Conservation (phyloP, 345 rosid genomes). For the Kandelia obovata region DNA sequence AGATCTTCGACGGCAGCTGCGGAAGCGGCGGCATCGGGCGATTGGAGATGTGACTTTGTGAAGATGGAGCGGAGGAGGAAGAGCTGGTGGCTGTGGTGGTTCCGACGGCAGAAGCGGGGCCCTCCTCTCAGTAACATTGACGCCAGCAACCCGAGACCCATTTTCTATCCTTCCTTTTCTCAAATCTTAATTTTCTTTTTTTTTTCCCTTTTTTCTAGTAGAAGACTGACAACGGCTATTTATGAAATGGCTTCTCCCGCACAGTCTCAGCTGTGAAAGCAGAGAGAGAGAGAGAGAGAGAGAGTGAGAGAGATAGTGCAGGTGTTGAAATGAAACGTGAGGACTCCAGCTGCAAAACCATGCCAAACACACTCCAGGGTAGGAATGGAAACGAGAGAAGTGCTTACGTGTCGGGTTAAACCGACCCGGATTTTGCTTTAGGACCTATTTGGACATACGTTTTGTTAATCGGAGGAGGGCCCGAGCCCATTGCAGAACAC, state of each 20-base stretch:
- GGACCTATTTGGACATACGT: no score
- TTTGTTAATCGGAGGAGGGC: no score
- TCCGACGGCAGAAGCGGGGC: not conserved
- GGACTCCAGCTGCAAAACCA: not conserved
- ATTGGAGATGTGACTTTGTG: conserved; percentile 71
- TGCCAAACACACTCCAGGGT: no score
- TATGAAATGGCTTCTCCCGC: no score
- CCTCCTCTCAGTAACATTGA: conserved; percentile 18
- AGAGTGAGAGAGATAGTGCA: not conserved
- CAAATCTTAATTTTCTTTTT: no score
- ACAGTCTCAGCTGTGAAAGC: not conserved
- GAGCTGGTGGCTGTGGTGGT: not conserved
- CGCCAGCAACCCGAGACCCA: conserved; percentile 79
- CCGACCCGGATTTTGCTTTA: not conserved
- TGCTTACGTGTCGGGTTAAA: conserved; percentile 4
- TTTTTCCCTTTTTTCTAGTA: no score
- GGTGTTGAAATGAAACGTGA: not conserved
- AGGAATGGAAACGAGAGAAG: no score
- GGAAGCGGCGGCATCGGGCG: conserved; percentile 57
- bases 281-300: not conserved
- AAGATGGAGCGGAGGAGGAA: conserved; percentile 57
- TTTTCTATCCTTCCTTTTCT: conserved; percentile 1
- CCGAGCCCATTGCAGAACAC: no score
- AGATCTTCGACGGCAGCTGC: conserved; percentile 53
- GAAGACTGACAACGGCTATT: no score